A percentile compares a stretch with the other conserved stretches of the same genome.
Conservation (phyloP, 768 basidiomycete species). For the Crassisporium funariophilum region DNA sequence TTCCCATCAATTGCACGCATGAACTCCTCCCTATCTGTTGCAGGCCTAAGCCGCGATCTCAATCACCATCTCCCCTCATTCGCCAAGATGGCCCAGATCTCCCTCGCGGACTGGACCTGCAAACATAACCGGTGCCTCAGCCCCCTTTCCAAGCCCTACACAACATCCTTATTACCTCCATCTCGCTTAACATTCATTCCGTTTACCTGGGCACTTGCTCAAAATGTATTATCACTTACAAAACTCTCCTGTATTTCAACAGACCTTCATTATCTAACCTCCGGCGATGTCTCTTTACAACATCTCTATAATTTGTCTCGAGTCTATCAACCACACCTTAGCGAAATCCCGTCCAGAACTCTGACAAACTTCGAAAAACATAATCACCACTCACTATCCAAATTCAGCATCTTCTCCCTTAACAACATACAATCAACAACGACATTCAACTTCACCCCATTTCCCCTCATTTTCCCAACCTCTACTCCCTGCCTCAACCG, state of each 20-base stretch:
- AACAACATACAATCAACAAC: neutral
- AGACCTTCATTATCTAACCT: neutral
- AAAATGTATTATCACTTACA: neutral
- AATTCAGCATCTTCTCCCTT: neutral
- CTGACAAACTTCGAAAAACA: conserved; percentile 2
- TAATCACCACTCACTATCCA: neutral
- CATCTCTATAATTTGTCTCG: neutral
- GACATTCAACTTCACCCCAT: neutral
- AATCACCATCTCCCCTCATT: conserved; percentile 26
- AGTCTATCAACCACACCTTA: neutral
- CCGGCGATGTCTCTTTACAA: neutral
- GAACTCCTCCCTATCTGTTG: conserved; percentile 14
- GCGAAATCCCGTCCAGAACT: neutral
- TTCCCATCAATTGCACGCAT: conserved; percentile 17
- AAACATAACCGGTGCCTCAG: no score
- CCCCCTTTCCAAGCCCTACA: neutral
- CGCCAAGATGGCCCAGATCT: conserved; percentile 12
- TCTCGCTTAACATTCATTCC: neutral
- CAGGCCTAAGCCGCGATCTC: conserved; percentile 20
- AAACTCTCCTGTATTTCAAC: neutral
- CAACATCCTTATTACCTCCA: neutral
- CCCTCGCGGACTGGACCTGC: conserved; percentile 18
- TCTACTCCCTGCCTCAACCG: neutral
- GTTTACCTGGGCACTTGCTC: neutral
- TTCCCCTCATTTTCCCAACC: neutral